phyloP scores from a whole-genome alignment of 768 basidiomycete genomes.

The Crassisporium funariophilum region DNA sequence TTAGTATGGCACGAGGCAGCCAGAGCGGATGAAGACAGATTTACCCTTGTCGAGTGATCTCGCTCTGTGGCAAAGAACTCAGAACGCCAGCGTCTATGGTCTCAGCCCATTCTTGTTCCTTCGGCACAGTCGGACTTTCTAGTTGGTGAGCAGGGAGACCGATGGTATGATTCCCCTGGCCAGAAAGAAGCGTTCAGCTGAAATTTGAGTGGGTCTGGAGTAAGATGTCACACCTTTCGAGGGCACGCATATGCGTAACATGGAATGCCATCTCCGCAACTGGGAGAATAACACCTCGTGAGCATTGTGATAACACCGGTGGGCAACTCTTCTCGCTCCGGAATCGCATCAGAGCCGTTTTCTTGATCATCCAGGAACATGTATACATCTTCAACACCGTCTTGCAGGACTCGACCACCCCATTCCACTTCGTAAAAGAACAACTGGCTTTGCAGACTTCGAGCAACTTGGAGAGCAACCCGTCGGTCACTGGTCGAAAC shows the following conservation, averaged over 20 bases:
- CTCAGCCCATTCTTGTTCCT: conserved; percentile 48
- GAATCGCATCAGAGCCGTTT: conserved; percentile 58
- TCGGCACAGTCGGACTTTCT: conserved; percentile 34
- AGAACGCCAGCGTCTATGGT: conserved; percentile 43
- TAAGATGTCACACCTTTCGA: conserved; percentile 47
- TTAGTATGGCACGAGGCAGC: not conserved
- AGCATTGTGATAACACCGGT: conserved; percentile 90
- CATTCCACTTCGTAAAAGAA: conserved; percentile 98
- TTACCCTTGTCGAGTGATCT: conserved; percentile 80
- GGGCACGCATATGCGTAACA: conserved; percentile 89
- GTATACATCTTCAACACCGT: conserved; percentile 92
- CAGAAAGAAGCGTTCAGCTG: conserved; percentile 2
- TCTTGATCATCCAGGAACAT: conserved; percentile 87
- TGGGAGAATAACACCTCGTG: conserved; percentile 88
- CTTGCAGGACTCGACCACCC: conserved; percentile 79
- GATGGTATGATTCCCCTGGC: conserved; percentile 18
- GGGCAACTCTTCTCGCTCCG: conserved; percentile 71
- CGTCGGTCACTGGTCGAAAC: conserved; percentile 78
- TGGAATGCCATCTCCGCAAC: conserved; percentile 74
- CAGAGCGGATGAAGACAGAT: conserved; percentile 13
- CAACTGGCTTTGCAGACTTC: conserved; percentile 87
- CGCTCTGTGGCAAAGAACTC: conserved; percentile 64
- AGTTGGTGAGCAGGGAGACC: conserved; percentile 16
- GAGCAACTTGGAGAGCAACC: conserved; percentile 84
- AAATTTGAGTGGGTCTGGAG: not conserved